These are phyloP conservation scores for Xylariaceae sp. DNA, from an alignment of 2,329 filamentous ascomycete species.

Conservation along the genomic window DNA sequence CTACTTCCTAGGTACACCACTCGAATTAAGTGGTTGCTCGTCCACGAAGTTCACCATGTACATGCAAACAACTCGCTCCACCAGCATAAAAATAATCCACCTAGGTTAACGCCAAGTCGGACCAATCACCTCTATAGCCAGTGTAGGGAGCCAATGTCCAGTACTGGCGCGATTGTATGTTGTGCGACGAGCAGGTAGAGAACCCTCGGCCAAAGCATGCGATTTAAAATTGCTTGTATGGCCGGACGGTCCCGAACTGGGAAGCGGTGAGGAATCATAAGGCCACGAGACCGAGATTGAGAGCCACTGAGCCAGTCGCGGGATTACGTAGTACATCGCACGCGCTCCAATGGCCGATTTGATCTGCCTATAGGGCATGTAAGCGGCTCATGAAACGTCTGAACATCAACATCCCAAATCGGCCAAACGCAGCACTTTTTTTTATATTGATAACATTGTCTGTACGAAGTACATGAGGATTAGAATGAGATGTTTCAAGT, in stretches of 20 bases:
- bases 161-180: neutral
- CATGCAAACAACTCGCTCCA: too few species aligned
- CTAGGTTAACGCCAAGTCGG: too few species aligned
- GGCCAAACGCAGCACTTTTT: neutral
- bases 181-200: neutral
- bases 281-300: conserved; percentile 7
- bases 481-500: conserved; percentile 10
- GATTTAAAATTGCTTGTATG: neutral
- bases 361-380: neutral
- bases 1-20: too few species aligned
- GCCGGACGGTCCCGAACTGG: neutral
- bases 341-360: neutral
- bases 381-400: conserved; percentile 10
- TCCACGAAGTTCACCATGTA: too few species aligned
- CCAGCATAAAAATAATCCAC: too few species aligned
- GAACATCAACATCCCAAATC: neutral
- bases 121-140: neutral
- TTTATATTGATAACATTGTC: too few species aligned
- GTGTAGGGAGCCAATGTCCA: neutral
- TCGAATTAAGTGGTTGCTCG: too few species aligned
- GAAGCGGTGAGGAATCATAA: conserved; percentile 12
- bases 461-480: neutral
- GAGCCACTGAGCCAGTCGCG: too few species aligned
- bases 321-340: neutral
- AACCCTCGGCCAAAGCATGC: neutral